Conservation (phyloP, 2,329 filamentous ascomycete genomes). For the Aspergillus quadricinctus region DNA sequence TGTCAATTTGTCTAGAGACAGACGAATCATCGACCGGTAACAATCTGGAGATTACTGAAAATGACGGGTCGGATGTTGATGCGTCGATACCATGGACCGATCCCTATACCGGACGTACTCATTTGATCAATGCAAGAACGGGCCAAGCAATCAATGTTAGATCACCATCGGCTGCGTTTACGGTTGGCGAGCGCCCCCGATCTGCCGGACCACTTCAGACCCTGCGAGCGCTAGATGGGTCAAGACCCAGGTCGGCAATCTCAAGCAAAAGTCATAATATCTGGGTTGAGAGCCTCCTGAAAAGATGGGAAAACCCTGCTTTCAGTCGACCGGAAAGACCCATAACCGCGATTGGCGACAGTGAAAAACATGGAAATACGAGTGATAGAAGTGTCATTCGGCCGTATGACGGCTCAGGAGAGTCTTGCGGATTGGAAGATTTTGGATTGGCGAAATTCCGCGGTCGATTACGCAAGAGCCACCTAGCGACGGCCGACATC, state of each 20-base stretch:
- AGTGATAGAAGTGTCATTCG: slow-evolving; percentile 10
- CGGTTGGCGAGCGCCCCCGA: slow-evolving; percentile 9
- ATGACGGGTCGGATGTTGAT: slow-evolving; percentile 5
- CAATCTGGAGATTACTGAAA: not conserved
- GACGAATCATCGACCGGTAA: not conserved
- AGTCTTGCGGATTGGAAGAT: slow-evolving; percentile 18
- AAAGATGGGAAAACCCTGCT: slow-evolving; percentile 70
- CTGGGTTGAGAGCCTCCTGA: slow-evolving; percentile 61
- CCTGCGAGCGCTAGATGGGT: slow-evolving; percentile 1
- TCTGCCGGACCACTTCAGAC: slow-evolving; percentile 14
- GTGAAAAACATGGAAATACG: slow-evolving; percentile 9
- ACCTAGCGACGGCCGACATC: slow-evolving; percentile 58
- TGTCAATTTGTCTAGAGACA: not conserved
- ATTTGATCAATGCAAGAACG: slow-evolving; percentile 31
- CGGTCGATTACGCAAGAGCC: slow-evolving; percentile 56
- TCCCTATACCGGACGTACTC: slow-evolving; percentile 47
- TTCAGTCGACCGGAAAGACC: slow-evolving; percentile 54
- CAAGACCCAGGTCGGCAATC: slow-evolving; percentile 16
- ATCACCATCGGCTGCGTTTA: slow-evolving; percentile 7
- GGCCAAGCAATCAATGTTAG: slow-evolving; percentile 26
- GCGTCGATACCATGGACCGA: slow-evolving; percentile 53
- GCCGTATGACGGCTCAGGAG: slow-evolving; percentile 18
- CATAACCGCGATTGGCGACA: slow-evolving; percentile 37
- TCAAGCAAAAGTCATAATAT: slow-evolving; percentile 13
- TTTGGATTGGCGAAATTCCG: slow-evolving; percentile 26